Evolutionary conservation across 441 rosid genomes (phyloP).

Genomic region (Brassica hybrid): DNA sequence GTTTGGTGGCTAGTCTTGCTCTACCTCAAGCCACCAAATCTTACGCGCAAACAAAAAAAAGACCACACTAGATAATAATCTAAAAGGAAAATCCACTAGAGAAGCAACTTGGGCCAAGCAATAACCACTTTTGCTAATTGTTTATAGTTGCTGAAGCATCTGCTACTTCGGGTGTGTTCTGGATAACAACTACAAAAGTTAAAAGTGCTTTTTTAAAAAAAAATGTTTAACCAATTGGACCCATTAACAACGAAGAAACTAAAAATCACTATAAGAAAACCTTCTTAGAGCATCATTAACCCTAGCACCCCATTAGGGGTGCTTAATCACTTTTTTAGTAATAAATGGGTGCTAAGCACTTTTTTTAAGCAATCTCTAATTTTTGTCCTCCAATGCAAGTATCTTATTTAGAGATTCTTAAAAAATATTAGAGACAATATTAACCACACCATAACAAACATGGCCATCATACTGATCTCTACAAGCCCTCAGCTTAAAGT

Average conservation of each 20-base stretch:
- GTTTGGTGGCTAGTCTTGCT: slow-evolving; percentile 12
- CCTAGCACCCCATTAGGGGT: no score
- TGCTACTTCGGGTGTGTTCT: not conserved
- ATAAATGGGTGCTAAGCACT: no score
- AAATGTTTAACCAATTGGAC: not conserved
- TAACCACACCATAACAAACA: slow-evolving; percentile 80
- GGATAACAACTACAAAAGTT: not conserved
- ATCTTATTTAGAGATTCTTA: no score
- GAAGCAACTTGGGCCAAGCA: not conserved
- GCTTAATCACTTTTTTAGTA: no score
- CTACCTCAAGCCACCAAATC: slow-evolving; percentile 10
- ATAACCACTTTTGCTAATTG: slow-evolving; percentile 8
- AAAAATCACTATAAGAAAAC: not conserved
- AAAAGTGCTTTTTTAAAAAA: not conserved
- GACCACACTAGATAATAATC: not conserved
- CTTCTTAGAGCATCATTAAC: no score
- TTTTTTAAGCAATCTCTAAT: no score
- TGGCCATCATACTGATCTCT: slow-evolving; percentile 76
- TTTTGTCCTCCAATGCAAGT: no score
- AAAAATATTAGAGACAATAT: slow-evolving; percentile 78
- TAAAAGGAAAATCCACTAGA: not conserved
- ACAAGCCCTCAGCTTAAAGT: slow-evolving; percentile 81
- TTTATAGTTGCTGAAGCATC: not conserved
- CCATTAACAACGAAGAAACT: slow-evolving; percentile 8
- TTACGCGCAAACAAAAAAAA: not conserved